These are phyloP conservation scores for Trichoderma simmonsii DNA, from an alignment of 2,329 filamentous ascomycete genomes.

Conservation along the genomic window DNA sequence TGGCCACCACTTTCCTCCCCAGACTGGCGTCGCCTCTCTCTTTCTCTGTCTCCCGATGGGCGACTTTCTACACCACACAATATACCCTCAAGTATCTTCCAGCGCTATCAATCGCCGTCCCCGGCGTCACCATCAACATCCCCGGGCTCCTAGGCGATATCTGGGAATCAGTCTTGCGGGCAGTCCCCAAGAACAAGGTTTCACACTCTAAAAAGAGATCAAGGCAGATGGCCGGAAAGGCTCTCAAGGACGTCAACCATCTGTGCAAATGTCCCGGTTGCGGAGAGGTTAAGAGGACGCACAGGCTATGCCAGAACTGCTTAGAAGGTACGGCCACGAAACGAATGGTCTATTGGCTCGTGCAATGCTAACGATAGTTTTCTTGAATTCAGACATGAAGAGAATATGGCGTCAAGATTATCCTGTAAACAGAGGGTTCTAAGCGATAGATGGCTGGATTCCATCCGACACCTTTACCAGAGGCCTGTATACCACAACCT, in stretches of 20 bases:
- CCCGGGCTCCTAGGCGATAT: conserved; percentile 70
- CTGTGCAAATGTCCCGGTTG: conserved; percentile 89
- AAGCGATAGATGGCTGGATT: conserved; percentile 21
- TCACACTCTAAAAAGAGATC: conserved; percentile 94
- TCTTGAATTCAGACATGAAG: conserved; percentile 41
- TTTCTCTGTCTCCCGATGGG: conserved; percentile 41
- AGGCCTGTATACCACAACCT: conserved; percentile 32
- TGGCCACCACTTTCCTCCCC: conserved; percentile 51
- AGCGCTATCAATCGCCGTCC: conserved; percentile 55
- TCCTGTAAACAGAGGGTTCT: conserved; percentile 34
- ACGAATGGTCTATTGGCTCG: background rate
- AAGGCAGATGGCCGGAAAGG: conserved; percentile 94
- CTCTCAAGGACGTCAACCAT: conserved; percentile 81
- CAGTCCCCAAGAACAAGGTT: conserved; percentile 98
- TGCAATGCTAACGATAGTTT: background rate
- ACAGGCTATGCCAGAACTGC: conserved; percentile 84
- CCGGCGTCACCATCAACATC: conserved; percentile 55
- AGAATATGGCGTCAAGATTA: conserved; percentile 43
- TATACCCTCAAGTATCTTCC: conserved; percentile 49
- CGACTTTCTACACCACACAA: conserved; percentile 44
- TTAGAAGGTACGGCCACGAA: conserved; percentile 63
- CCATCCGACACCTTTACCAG: conserved; percentile 26
- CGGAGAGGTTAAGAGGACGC: conserved; percentile 81
- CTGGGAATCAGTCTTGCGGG: conserved; percentile 88
- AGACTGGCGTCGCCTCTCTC: conserved; percentile 45